Conservation (phyloP, 106 monocot genomes). For the Dendrobium catenatum region DNA sequence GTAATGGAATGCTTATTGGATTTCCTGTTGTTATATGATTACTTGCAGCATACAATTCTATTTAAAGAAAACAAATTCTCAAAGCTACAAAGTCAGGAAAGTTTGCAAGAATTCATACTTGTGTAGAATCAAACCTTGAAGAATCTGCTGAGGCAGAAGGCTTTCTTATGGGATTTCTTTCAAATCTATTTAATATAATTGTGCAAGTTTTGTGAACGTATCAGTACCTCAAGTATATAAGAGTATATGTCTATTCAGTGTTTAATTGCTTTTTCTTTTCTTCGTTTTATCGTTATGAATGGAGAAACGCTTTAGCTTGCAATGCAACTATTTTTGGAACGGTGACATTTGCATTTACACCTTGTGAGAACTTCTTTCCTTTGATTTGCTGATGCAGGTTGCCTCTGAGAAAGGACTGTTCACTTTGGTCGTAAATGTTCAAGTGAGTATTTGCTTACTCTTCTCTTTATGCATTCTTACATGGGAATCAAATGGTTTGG, state of each 20-base stretch:
- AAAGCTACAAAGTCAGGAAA: too few species aligned
- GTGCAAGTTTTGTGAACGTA: background rate
- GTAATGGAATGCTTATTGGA: too few species aligned
- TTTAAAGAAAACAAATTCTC: too few species aligned
- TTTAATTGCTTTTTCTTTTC: background rate
- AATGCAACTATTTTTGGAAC: background rate
- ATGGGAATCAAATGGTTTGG: background rate
- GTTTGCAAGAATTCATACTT: too few species aligned
- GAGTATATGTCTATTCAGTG: background rate
- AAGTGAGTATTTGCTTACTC: constrained; percentile 44
- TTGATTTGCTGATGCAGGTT: constrained; percentile 42
- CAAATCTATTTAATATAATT: background rate
- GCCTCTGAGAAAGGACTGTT: constrained; percentile 88
- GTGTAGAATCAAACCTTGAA: too few species aligned
- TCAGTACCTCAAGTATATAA: background rate
- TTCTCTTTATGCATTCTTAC: background rate
- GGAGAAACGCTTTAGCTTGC: background rate
- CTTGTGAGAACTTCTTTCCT: background rate
- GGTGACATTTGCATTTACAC: background rate
- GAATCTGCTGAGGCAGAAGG: background rate
- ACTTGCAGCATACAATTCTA: too few species aligned
- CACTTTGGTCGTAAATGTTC: constrained; percentile 70
- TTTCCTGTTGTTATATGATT: background rate
- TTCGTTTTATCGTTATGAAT: background rate
- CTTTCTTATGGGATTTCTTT: background rate